Percentiles rank a stretch among this genome's conserved stretches.
These are phyloP conservation scores for Croton setiger DNA, from an alignment of 441 rosid species.

Conservation along the genomic window DNA sequence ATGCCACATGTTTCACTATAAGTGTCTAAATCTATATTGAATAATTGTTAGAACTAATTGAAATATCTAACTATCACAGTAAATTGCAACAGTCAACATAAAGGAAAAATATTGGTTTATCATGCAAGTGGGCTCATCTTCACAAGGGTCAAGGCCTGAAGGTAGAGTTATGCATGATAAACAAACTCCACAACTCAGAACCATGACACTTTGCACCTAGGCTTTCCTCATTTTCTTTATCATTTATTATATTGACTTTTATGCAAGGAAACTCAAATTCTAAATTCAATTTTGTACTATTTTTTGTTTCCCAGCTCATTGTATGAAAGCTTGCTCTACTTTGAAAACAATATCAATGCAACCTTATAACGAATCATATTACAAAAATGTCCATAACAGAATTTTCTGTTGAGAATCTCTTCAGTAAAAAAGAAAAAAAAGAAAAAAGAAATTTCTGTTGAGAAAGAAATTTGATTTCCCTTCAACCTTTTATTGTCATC, in stretches of 20 bases:
- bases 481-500: background rate
- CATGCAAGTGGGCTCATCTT: background rate
- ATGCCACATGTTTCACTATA: background rate
- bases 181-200: background rate
- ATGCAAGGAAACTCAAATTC: background rate
- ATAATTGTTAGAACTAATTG: background rate
- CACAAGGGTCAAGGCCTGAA: background rate
- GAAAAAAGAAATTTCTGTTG: background rate
- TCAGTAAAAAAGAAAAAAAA: too few relatives aligned
- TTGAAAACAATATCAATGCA: background rate
- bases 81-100: background rate
- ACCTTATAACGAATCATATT: background rate
- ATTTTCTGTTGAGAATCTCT: too few relatives aligned
- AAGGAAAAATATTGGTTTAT: background rate
- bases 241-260: too few relatives aligned
- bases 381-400: background rate
- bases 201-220: background rate
- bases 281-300: background rate
- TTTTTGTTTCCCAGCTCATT: background rate
- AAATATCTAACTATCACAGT: background rate
- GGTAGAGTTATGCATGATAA: background rate
- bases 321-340: background rate
- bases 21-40: background rate
- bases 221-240: too few relatives aligned
- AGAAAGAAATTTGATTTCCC: too few relatives aligned